Conservation (phyloP, 1,139 yeast species). For the Debaryomyces udenii region DNA sequence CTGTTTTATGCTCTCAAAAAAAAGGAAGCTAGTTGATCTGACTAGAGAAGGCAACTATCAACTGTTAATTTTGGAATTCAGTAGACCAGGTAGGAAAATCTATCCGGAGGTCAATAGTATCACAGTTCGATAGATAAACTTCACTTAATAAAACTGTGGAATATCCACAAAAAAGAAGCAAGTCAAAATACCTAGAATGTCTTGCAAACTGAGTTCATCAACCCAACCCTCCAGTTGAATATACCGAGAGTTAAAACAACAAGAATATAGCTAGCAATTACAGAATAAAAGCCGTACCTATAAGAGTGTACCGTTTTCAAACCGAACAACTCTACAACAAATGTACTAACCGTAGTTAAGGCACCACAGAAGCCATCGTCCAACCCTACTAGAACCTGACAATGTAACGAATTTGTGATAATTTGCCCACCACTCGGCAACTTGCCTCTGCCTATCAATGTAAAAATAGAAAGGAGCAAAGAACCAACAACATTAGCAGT, state of each 20-base stretch:
- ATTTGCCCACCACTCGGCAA: constrained; percentile 25
- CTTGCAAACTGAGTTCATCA: constrained; percentile 24
- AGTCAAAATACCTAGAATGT: too few relatives aligned
- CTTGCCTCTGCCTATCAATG: constrained; percentile 49
- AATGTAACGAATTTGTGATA: constrained; percentile 32
- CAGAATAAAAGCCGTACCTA: constrained; percentile 36
- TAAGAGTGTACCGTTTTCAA: constrained; percentile 33
- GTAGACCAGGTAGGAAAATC: too few relatives aligned
- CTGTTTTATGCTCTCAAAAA: too few relatives aligned
- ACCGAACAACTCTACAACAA: constrained; percentile 59
- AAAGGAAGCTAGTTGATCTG: too few relatives aligned
- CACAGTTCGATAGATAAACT: too few relatives aligned
- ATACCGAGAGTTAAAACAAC: constrained; percentile 51
- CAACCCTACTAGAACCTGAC: constrained; percentile 56
- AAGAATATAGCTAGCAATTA: constrained; percentile 36
- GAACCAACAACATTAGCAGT: constrained; percentile 61
- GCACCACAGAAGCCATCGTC: constrained; percentile 71
- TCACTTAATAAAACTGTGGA: too few relatives aligned
- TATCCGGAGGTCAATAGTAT: too few relatives aligned
- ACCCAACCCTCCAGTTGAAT: constrained; percentile 49
- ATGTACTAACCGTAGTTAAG: constrained; percentile 70
- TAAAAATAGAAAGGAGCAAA: constrained; percentile 50
- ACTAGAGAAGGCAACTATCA: too few relatives aligned
- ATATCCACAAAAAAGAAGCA: too few relatives aligned
- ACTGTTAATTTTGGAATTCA: too few relatives aligned